Base-by-base conservation (phyloP, 108 stramenopile genomes). In the Conticribra weissflogii region DNA sequence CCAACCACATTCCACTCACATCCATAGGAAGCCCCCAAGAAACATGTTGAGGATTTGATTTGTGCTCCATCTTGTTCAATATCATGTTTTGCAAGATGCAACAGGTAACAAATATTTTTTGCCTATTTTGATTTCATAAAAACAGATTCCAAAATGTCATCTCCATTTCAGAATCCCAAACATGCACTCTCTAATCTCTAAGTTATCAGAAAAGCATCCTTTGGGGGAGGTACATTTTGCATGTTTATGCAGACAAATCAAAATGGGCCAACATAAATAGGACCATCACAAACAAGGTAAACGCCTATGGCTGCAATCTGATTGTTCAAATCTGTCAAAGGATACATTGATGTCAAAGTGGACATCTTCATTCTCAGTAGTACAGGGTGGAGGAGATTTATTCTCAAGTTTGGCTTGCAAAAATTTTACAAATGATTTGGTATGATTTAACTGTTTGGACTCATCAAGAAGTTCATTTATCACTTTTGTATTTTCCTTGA, bases 151-250 rank as follows among this genome's bases (percentile, higher is more conserved):
- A 27, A 53, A 51, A 16, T 74, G 18, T 61, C 71, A 83, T 28
- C 76, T 30, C 22, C 63, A 62, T 47, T 83, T 83, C 49, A 83
- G 31, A 58, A 83, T 83, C 4, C 78, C 78, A 60, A 83, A 78
- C 1, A 41, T 51, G 50, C 85, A 82, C 54, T 85, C 85, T 0
- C 66, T 79, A 22, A 74, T 77, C 55, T 85, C 81, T 15, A 82
- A 18, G 46, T 66, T 53, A 1, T 57, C n/a, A 14, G 32, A 60
- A 22, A 58, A 69, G 24, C 51, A 71, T 32, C 31, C 59, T 21
- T 60, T 22, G 41, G 25, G 47, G 14, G 54, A 17, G 27, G 64
- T 36, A 16, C 17, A 22, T 0, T 51, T 29, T 0, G 50, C 24
- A 36, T 22, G 3, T 32, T 63, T 74, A 49, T 52, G 66, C 3